A percentile compares a stretch with the other conserved stretches of the same genome.
phyloP scores from a whole-genome alignment of 83 land plant genomes.

The Larix sibirica region DNA sequence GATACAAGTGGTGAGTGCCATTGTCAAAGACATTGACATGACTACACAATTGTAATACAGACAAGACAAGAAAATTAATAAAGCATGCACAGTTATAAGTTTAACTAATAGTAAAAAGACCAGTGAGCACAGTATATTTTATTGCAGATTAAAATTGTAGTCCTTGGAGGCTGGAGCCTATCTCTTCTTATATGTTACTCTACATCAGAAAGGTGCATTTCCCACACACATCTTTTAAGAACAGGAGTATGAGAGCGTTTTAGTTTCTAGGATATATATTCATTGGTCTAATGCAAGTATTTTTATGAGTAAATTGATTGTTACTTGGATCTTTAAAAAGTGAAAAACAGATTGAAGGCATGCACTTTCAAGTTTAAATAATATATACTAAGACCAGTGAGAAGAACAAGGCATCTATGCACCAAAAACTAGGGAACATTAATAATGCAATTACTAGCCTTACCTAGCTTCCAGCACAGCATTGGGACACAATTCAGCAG shows the following conservation, averaged over 20 bases:
- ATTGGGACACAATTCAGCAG: slow-evolving; percentile 87
- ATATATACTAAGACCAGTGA: background rate
- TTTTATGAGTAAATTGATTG: background rate
- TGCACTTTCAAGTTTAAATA: background rate
- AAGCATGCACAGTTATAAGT: background rate
- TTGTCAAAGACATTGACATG: no score
- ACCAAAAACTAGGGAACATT: background rate
- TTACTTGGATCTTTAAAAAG: background rate
- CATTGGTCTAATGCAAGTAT: background rate
- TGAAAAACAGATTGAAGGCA: background rate
- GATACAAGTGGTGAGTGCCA: no score
- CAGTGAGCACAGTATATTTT: background rate
- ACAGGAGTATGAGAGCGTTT: background rate
- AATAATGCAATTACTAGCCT: slow-evolving; percentile 10
- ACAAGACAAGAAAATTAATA: background rate
- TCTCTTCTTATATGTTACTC: background rate
- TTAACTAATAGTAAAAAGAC: background rate
- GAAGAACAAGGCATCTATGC: background rate
- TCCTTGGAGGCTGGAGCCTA: background rate
- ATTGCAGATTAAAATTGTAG: background rate
- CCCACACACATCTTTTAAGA: background rate
- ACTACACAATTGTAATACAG: background rate
- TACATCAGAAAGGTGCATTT: no score
- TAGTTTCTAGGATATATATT: background rate
- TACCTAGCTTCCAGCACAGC: slow-evolving; percentile 96